phyloP scores from a whole-genome alignment of 2,329 filamentous ascomycete species.

The Colletotrichum liaoningense region DNA sequence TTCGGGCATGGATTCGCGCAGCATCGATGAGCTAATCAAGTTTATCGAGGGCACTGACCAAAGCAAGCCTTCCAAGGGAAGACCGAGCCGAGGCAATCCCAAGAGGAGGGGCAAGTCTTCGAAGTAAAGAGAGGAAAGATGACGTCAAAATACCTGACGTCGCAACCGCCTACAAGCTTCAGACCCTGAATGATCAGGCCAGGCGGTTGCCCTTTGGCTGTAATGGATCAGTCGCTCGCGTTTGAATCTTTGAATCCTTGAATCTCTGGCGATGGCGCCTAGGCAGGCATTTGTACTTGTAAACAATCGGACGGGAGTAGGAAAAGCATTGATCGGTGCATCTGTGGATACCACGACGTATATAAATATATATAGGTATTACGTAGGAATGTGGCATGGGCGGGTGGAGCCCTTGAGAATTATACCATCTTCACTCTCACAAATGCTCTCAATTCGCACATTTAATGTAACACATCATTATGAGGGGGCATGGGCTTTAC shows the following conservation, averaged over 20 bases:
- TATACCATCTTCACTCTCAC: conserved; percentile 32
- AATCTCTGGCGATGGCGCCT: background rate
- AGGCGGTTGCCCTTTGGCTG: background rate
- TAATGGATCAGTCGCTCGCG: background rate
- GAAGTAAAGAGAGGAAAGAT: conserved; percentile 14
- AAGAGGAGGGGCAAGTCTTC: conserved; percentile 59
- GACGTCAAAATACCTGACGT: background rate
- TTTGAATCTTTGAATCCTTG: background rate
- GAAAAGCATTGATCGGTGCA: conserved; percentile 10
- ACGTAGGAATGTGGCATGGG: conserved; percentile 7
- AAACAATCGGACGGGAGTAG: conserved; percentile 15
- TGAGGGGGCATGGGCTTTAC: background rate
- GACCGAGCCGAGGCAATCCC: conserved; percentile 63
- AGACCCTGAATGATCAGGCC: background rate
- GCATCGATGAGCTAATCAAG: conserved; percentile 91
- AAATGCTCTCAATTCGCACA: background rate
- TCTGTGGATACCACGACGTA: conserved; percentile 11
- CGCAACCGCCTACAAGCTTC: background rate
- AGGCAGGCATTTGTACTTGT: conserved; percentile 23
- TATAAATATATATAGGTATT: background rate
- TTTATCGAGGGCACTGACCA: conserved; percentile 87
- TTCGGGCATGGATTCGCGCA: conserved; percentile 75
- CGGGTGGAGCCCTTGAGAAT: conserved; percentile 13
- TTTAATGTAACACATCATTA: background rate
- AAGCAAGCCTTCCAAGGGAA: conserved; percentile 65